Evolutionary conservation across 495 filamentous ascomycete genomes (phyloP).

Genomic region (Hypoxylon perforatum): DNA sequence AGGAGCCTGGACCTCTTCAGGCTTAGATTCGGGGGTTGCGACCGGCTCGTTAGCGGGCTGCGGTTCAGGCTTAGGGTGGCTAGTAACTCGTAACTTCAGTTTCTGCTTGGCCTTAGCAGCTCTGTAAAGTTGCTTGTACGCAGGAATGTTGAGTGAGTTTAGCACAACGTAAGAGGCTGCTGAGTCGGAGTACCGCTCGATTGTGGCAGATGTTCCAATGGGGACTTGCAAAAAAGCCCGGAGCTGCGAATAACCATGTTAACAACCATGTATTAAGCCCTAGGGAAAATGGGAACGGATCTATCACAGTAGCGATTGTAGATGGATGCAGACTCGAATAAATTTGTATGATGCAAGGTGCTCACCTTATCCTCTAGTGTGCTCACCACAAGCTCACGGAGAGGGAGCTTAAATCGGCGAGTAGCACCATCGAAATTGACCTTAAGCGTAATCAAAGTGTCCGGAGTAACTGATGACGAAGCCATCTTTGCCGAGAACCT

Average conservation of each 20-base stretch:
- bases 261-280: slow-evolving; percentile 20
- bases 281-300: background rate
- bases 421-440: slow-evolving; percentile 76
- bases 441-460: slow-evolving; percentile 88
- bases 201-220: slow-evolving; percentile 71
- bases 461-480: slow-evolving; percentile 50
- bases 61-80: slow-evolving; percentile 41
- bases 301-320: background rate
- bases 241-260: slow-evolving; percentile 66
- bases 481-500: slow-evolving; percentile 38
- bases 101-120: slow-evolving; percentile 99
- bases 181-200: slow-evolving; percentile 98
- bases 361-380: slow-evolving; percentile 88
- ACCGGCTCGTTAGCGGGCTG: slow-evolving; percentile 27
- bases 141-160: slow-evolving; percentile 77
- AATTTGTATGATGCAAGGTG: slow-evolving; percentile 30
- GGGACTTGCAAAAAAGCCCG: slow-evolving; percentile 77
- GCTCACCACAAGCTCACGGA: slow-evolving; percentile 82
- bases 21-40: slow-evolving; percentile 12
- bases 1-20: slow-evolving; percentile 36
- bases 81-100: slow-evolving; percentile 85
- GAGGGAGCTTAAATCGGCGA: slow-evolving; percentile 87
- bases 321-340: background rate
- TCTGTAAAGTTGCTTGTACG: slow-evolving; percentile 97
- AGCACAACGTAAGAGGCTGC: slow-evolving; percentile 82